Evolutionary conservation across 176 grass and related monocot species (phyloP).

Genomic region (Alloteropsis semialata): DNA sequence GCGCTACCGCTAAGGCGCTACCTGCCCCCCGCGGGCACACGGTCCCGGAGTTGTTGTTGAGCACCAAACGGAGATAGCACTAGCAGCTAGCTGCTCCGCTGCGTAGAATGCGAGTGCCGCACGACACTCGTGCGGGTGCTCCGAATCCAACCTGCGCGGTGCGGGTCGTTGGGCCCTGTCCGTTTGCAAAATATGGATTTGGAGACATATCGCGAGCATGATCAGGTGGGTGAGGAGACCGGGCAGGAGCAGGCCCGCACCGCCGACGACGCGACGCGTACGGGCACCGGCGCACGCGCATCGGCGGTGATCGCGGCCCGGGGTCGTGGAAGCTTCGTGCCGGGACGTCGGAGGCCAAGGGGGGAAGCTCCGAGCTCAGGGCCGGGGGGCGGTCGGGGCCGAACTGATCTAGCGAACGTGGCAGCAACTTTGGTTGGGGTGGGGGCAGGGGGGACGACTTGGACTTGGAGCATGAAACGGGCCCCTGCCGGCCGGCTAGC

Average conservation of each 20-base stretch:
- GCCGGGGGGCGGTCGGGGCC: neutral
- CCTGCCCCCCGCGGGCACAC: too few species aligned
- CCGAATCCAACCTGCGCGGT: conserved; percentile 3
- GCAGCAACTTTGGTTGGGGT: conserved; percentile 26
- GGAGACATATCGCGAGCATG: too few species aligned
- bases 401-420: neutral
- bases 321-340: conserved; percentile 35
- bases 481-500: neutral
- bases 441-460: conserved; percentile 5
- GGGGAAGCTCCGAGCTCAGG: neutral
- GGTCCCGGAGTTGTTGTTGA: too few species aligned
- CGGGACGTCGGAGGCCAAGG: neutral
- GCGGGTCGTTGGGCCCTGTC: conserved; percentile 7
- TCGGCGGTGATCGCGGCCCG: neutral
- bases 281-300: neutral
- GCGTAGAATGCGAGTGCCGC: neutral
- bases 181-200: neutral
- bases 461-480: neutral
- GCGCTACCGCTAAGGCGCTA: too few species aligned
- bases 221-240: conserved; percentile 14
- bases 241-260: neutral
- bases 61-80: too few species aligned
- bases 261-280: conserved; percentile 3
- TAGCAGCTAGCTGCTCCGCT: too few species aligned
- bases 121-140: conserved; percentile 8